Evolutionary conservation across 352 stramenopile genomes (phyloP), one percentile per base, ranked within the genome.

Genomic region (Phytopythium kandeliae): DNA sequence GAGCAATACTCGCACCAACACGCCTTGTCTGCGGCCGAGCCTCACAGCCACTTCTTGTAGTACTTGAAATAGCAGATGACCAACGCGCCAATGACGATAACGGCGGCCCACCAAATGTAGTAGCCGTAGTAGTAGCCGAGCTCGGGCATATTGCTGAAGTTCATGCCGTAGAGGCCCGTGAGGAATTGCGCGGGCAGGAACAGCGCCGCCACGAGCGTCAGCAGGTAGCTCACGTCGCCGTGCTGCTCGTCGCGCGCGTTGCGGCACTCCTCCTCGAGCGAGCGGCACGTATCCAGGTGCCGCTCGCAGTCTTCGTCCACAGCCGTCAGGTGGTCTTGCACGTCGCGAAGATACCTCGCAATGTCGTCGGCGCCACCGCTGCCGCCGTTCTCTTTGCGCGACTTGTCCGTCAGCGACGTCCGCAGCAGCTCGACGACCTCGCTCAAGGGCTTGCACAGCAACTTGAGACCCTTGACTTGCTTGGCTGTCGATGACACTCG

Each of bases 151-250:
- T 86, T 70, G 26, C 74, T 69, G 53, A 94, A 96, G 67, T 96
- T 96, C 85, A 96, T 96, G 40, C 85, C 85, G 51, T 94, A 94
- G 10, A 96, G 54, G 17, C 79, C 78, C n/a, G 85, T 92, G 28
- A 95, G 72, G 58, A 96, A 96, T 59, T 93, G 83, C 21, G 79
- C 85, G 2, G 85, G 85, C 26, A 96, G 50, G 28, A 92, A 92
- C 28, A 92, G 69, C 4, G 85, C 86, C 4, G 84, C 82, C 9
- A 96, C 74, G 3, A 96, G 67, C 28, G 85, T 87, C 33, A 95
- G 57, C n/a, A 77, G 66, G 55, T 86, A 92, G 55, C 73, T 91
- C 55, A 91, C 79, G 55, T 89, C 74, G 55, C 63, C 88, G 44
- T 92, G 81, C 46, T 83, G 70, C 4, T 65, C 50, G 3, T 76